Evolutionary conservation across 345 rosid genomes (phyloP).

Genomic region (Rhodomyrtus tomentosa): DNA sequence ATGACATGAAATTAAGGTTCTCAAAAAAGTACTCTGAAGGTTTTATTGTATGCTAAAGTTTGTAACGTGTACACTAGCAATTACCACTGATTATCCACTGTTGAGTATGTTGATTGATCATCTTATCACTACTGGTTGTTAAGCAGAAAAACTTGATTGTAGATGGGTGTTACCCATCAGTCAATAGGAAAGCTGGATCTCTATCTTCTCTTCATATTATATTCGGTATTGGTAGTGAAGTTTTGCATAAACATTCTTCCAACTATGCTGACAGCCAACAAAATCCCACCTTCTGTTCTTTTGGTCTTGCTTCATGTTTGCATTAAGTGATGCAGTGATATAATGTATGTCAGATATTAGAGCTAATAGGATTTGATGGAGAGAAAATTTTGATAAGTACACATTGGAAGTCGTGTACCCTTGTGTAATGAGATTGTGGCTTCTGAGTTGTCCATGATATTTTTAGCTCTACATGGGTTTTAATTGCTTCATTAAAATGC

Average conservation of each 20-base stretch:
- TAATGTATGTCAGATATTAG: not conserved
- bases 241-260: not conserved
- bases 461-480: not conserved
- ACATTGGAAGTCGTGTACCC: not conserved
- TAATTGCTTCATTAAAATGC: not conserved
- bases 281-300: not conserved
- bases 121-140: not conserved
- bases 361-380: not conserved
- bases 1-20: not conserved
- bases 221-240: not conserved
- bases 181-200: not conserved
- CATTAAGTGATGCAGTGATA: not conserved
- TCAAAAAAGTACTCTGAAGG: not conserved
- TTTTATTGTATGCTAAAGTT: not conserved
- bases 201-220: not conserved
- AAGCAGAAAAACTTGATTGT: not conserved
- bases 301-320: not conserved
- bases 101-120: not conserved
- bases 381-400: not conserved
- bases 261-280: not conserved
- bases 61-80: not conserved
- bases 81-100: not conserved
- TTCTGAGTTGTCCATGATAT: not conserved
- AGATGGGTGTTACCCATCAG: not conserved
- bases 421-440: not conserved